These are phyloP conservation scores for Alternaria arborescens DNA, from an alignment of 2,329 filamentous ascomycete genomes.

Conservation along the genomic window DNA sequence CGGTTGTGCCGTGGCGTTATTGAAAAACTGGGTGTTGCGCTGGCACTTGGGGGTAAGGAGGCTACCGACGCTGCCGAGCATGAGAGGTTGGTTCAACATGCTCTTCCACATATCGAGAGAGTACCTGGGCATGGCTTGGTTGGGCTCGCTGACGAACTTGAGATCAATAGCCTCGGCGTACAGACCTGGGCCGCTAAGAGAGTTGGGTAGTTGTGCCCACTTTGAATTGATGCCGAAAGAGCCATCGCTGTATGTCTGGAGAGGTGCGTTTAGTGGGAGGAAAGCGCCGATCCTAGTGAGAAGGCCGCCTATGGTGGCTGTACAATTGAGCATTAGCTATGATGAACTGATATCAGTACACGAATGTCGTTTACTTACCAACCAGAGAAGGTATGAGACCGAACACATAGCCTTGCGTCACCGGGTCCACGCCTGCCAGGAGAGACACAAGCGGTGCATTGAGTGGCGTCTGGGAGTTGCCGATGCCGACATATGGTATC, in stretches of 20 bases:
- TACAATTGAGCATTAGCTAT: neutral
- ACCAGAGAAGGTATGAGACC: slow-evolving; percentile 13
- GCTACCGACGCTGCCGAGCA: slow-evolving; percentile 2
- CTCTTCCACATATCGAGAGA: slow-evolving; percentile 11
- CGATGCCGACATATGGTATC: slow-evolving; percentile 13
- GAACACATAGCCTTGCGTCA: slow-evolving; percentile 7
- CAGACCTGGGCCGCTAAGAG: slow-evolving; percentile 9
- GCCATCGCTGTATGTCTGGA: slow-evolving; percentile 10
- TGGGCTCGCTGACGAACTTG: slow-evolving; percentile 13
- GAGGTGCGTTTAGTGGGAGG: slow-evolving; percentile 8
- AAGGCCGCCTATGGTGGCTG: slow-evolving; percentile 12
- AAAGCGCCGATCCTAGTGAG: slow-evolving; percentile 15
- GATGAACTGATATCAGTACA: neutral
- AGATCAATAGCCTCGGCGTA: slow-evolving; percentile 20
- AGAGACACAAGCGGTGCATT: slow-evolving; percentile 12
- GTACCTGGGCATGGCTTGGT: slow-evolving; percentile 6
- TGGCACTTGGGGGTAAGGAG: slow-evolving; percentile 14
- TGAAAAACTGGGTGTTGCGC: slow-evolving; percentile 18
- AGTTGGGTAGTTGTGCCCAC: slow-evolving; percentile 16
- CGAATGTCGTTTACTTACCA: neutral
- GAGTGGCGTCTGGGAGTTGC: slow-evolving; percentile 8
- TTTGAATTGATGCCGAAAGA: slow-evolving; percentile 14
- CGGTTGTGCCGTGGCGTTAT: slow-evolving; percentile 16
- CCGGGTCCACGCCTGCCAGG: slow-evolving; percentile 9
- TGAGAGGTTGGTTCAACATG: slow-evolving; percentile 18